Conservation (phyloP, 2,329 filamentous ascomycete species). For the Colletotrichum ledebouriae region DNA sequence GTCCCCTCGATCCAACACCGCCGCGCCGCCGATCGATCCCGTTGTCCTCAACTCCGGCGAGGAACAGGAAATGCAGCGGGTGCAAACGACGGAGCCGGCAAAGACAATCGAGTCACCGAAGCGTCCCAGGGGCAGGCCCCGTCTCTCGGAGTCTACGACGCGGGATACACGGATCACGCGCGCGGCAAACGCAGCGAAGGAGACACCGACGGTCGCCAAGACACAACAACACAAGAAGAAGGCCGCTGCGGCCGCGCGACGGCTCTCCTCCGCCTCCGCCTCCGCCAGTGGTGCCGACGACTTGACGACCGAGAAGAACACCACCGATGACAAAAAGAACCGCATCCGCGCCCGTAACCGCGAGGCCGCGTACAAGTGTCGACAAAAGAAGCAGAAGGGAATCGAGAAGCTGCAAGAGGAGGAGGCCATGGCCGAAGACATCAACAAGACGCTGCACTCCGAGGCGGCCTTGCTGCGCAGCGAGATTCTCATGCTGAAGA, state of each 20-base stretch:
- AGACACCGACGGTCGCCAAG: not conserved
- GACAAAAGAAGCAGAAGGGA: conserved; percentile 41
- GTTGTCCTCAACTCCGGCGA: not conserved
- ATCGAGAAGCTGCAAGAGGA: conserved; percentile 40
- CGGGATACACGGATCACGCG: not conserved
- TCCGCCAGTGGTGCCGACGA: conserved; percentile 30
- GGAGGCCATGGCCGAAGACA: conserved; percentile 42
- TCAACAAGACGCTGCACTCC: conserved; percentile 34
- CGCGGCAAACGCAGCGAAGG: not conserved
- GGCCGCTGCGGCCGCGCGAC: conserved; percentile 2
- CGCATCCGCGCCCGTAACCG: conserved; percentile 40
- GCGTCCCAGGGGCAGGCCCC: conserved; percentile 27
- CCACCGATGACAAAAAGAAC: conserved; percentile 32
- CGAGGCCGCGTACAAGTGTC: conserved; percentile 43
- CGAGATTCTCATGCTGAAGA: conserved; percentile 42
- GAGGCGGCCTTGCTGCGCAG: conserved; percentile 31
- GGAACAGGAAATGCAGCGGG: not conserved
- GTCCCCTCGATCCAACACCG: not conserved
- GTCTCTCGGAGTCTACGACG: conserved; percentile 9
- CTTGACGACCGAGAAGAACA: not conserved
- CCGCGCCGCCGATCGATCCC: conserved; percentile 19
- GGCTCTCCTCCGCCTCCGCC: conserved; percentile 19
- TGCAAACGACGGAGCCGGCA: not conserved
- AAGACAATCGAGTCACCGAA: not conserved
- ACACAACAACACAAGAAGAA: not conserved